A percentile compares a stretch with the other conserved stretches of the same genome.
phyloP scores from a whole-genome alignment of 768 basidiomycete genomes.

The Pisolithus tinctorius region DNA sequence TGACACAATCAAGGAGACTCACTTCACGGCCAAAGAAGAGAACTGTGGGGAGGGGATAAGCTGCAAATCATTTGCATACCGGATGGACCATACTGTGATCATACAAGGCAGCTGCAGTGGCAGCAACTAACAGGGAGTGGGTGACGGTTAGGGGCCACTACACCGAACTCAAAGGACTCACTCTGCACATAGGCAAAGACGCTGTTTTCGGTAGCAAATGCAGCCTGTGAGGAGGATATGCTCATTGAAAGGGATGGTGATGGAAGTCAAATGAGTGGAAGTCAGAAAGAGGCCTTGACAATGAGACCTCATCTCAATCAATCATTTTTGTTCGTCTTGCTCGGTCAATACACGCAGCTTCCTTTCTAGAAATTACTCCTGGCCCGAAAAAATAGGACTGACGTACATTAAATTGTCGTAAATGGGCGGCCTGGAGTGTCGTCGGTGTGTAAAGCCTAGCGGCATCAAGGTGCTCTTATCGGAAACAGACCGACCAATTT shows the following conservation, averaged over 20 bases:
- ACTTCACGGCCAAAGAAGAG: slow-evolving; percentile 24
- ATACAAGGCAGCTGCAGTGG: slow-evolving; percentile 21
- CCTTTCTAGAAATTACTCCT: neutral
- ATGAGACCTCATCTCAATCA: neutral
- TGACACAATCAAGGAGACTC: slow-evolving; percentile 2
- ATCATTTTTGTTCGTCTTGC: too few relatives aligned
- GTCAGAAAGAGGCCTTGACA: neutral
- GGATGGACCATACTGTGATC: slow-evolving; percentile 18
- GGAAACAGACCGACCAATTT: too few relatives aligned
- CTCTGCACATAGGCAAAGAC: slow-evolving; percentile 20
- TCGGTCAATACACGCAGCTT: neutral
- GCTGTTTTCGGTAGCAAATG: neutral
- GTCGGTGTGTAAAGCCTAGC: too few relatives aligned
- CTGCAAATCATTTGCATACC: neutral
- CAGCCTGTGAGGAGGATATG: slow-evolving; percentile 9
- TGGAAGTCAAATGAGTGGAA: too few relatives aligned
- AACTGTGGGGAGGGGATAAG: slow-evolving; percentile 5
- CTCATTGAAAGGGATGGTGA: slow-evolving; percentile 13
- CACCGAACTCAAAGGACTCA: slow-evolving; percentile 1
- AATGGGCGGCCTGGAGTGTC: too few relatives aligned
- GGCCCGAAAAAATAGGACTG: too few relatives aligned
- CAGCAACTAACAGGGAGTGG: slow-evolving; percentile 18
- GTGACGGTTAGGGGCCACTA: neutral
- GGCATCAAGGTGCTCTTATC: too few relatives aligned
- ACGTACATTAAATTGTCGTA: too few relatives aligned